A percentile compares a stretch with the other conserved stretches of the same genome.
Conservation (phyloP, 164 flowering plant genomes). For the Magnolia officinalis region DNA sequence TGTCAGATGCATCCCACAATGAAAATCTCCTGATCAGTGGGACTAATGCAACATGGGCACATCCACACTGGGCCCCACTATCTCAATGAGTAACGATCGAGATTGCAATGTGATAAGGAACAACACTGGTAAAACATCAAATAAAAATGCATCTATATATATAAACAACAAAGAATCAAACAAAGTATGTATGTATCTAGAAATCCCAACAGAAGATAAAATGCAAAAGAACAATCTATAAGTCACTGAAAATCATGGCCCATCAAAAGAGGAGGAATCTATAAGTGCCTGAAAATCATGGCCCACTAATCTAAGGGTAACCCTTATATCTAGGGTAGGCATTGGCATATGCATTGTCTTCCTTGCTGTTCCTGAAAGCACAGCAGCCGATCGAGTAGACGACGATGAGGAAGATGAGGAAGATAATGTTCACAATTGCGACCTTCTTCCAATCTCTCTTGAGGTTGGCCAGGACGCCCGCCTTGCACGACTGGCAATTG, state of each 20-base stretch:
- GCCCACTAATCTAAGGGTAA: constrained; percentile 8
- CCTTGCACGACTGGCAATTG: constrained; percentile 52
- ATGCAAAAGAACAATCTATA: background rate
- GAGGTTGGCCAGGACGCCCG: constrained; percentile 46
- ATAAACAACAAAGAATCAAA: background rate
- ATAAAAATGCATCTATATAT: background rate
- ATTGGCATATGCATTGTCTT: constrained; percentile 29
- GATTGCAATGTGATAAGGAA: no score
- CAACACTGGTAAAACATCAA: no score
- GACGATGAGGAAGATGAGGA: constrained; percentile 41
- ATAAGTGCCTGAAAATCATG: background rate
- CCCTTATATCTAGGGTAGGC: constrained; percentile 24
- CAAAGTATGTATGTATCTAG: background rate
- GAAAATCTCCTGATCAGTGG: no score
- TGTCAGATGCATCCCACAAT: no score
- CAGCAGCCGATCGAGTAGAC: constrained; percentile 53
- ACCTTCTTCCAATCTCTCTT: constrained; percentile 50
- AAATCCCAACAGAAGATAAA: background rate
- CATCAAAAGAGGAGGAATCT: background rate
- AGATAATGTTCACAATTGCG: constrained; percentile 40
- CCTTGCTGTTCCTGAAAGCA: constrained; percentile 52
- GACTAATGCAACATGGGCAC: no score
- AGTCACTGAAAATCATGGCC: background rate
- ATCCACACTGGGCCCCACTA: no score
- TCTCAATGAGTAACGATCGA: no score